Conservation (phyloP, 2,329 filamentous ascomycete genomes). For the Xylaria sp. region DNA sequence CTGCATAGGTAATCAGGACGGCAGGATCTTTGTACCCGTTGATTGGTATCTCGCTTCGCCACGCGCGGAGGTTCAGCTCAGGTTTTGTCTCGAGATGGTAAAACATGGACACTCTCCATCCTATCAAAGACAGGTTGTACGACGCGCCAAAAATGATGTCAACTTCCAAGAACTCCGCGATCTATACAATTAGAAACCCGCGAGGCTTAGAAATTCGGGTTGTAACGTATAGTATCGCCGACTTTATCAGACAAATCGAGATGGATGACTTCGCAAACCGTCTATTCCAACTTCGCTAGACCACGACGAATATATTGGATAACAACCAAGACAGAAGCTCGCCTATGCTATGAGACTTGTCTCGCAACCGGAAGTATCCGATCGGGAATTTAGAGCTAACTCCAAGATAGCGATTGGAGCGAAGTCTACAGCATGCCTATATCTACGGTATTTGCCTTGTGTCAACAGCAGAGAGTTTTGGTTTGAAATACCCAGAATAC, state of each 20-base stretch:
- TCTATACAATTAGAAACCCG: no score
- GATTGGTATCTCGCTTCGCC: background rate
- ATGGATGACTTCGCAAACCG: background rate
- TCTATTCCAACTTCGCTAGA: background rate
- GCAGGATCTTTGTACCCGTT: background rate
- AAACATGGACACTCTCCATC: background rate
- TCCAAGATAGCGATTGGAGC: background rate
- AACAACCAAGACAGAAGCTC: background rate
- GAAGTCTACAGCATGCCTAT: background rate
- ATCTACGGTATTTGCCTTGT: background rate
- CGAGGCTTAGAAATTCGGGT: background rate
- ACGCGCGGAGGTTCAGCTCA: background rate
- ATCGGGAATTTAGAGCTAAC: background rate
- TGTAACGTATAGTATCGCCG: background rate
- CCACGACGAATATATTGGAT: background rate
- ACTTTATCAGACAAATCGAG: background rate
- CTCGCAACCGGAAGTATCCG: background rate
- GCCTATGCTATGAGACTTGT: constrained; percentile 4
- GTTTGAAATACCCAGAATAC: no score
- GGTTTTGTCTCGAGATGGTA: background rate
- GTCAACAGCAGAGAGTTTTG: background rate
- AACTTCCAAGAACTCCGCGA: no score
- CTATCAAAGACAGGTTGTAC: background rate
- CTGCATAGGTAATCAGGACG: background rate
- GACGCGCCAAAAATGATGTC: background rate